Evolutionary conservation across 345 rosid genomes (phyloP), one percentile per base, ranked within the genome.

Genomic region (Eucalyptus marginata): DNA sequence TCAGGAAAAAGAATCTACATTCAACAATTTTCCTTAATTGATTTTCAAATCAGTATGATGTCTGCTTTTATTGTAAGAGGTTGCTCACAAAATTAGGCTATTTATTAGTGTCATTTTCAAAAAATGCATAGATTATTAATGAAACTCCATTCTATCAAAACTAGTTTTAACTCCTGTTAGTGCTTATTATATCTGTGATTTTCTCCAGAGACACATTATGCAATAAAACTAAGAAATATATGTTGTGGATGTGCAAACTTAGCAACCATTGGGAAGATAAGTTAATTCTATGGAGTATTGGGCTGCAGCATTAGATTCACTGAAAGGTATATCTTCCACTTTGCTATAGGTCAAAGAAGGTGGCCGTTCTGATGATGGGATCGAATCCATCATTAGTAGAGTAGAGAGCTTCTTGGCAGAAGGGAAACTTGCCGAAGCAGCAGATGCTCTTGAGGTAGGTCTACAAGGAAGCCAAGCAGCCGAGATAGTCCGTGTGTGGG

Each of bases 341-440:
- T 40, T 76, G 84, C 47, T 76, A 51, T 89, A 98, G 99, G 92
- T 98, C 68, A 95, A 94, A 88, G 96, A 94, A 90, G 96, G 87
- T 20, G 96, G 94, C 84, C 93, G 92, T 50, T 93, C 94, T 54
- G 96, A 95, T 79, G 95, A 95, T 31, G 99, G 97, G 62, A 92
- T 97, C 29, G 99, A 98, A 91, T 94, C 96, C 24, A 88, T 95
- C 58, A 94, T 98, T 46, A 90, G 89, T 86, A 93, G 93, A 91
- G 99, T 98, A 27, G 97, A 98, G 88, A 91, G 91, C 92, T 93
- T 92, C 93, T 92, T 98, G 81, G 93, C 95, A 1, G 98, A 96
- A 80, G 99, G 99, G 24, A 96, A 95, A 91, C 96, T 98, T 47
- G 96, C 95, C 1, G 99, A 97, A 91, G 99, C 99, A 79, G 99